These are phyloP conservation scores for Candida railenensis DNA, from an alignment of 805 yeast genomes.

Conservation along the genomic window DNA sequence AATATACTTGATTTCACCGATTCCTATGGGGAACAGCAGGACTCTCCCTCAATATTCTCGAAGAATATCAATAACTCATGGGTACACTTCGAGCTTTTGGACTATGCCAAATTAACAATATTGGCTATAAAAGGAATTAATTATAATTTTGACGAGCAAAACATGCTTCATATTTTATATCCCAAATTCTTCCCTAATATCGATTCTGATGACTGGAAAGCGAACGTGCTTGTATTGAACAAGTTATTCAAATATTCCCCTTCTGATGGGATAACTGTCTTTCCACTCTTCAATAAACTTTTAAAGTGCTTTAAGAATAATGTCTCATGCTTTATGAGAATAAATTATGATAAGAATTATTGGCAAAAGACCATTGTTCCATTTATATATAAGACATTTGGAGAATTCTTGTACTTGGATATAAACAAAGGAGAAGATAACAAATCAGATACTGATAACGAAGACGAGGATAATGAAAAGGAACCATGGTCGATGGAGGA, in stretches of 20 bases:
- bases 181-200: slow-evolving; percentile 44
- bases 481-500: slow-evolving; percentile 9
- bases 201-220: slow-evolving; percentile 41
- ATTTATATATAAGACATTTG: slow-evolving; percentile 25
- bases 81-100: slow-evolving; percentile 35
- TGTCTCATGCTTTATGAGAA: slow-evolving; percentile 26
- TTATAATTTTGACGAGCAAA: slow-evolving; percentile 38
- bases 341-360: slow-evolving; percentile 19
- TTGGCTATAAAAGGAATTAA: slow-evolving; percentile 40
- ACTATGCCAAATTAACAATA: slow-evolving; percentile 38
- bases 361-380: slow-evolving; percentile 32
- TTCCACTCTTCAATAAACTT: slow-evolving; percentile 19
- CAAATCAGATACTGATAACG: slow-evolving; percentile 1
- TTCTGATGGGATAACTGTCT: slow-evolving; percentile 1
- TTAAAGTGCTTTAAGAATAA: slow-evolving; percentile 16
- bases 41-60: slow-evolving; percentile 17
- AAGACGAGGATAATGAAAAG: background rate
- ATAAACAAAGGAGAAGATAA: slow-evolving; percentile 9
- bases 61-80: slow-evolving; percentile 24
- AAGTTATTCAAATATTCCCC: slow-evolving; percentile 12
- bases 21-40: background rate
- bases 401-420: slow-evolving; percentile 27
- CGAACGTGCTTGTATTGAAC: slow-evolving; percentile 17
- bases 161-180: slow-evolving; percentile 42
- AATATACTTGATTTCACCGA: background rate